Evolutionary conservation across 371 early-diverging fungal genomes (phyloP), one percentile per base, ranked within the genome.

Genomic region (Actinomucor elegans): DNA sequence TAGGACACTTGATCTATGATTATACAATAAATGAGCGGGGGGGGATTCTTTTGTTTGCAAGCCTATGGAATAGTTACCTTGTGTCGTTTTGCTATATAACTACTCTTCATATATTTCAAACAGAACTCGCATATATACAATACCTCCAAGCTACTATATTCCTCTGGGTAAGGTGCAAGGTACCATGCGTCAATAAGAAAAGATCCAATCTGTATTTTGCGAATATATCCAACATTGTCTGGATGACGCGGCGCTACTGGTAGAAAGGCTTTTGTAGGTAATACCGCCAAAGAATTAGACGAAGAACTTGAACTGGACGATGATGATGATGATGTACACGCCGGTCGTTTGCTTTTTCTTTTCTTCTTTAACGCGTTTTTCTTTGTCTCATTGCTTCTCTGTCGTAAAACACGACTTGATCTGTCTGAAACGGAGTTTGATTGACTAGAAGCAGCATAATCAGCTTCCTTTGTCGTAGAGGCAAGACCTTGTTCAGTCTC

Each of bases 71-170:
- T n/a, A n/a, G n/a, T 21, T 48, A 56, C 57, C 49, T 83, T 84
- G 67, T 90, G 96, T 34, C 94, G 77, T 27, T 67, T 70, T 5
- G 85, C 80, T 17, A 83, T 77, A 54, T 77, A 90, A 28, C 73
- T 67, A 54, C 86, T 84, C 54, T 87, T 88, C 85, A 98, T 93
- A 69, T 97, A 97, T 64, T 93, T 94, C 40, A 99, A 76, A 66
- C 99, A 99, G 59, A 85, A 98, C 69, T 98, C 97, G 73, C 99
- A 99, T 38, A 99, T 85, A 62, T 93, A 95, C 14, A 98, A 61
- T 5, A 72, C 59, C 5, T 75, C 69, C 9, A 78, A 71, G 17
- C 71, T 71, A 47, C 87, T 88, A 72, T 95, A 96, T 71, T 96
- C 96, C 67, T 96, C 94, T 1, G 99, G 99, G 71, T 99, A 99